Evolutionary conservation across 768 basidiomycete species (phyloP), one percentile per base, ranked within the genome.

Genomic region (Tricholoma sp.): DNA sequence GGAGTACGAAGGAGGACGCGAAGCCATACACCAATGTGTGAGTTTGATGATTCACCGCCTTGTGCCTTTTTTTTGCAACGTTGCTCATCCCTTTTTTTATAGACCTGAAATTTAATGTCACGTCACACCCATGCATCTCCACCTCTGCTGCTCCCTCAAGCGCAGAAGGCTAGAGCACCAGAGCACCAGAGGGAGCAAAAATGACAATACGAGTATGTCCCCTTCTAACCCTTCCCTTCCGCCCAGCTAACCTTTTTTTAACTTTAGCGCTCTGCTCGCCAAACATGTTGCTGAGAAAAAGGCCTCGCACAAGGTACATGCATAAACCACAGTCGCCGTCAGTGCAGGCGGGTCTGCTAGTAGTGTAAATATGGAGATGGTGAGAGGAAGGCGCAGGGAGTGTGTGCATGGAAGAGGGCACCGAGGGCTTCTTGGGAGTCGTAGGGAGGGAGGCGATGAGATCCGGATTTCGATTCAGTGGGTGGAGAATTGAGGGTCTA

Each of bases 21-120:
- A 97, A 97, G 80, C 89, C 94, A 42, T 96, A 94, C 76, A 92
- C 88, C 77, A 99, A 99, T 81, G 93, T 95, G 90, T 94, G 69
- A 72, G 88, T 87, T 6, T 3, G 12, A n/a, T n/a, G n/a, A 3
- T 3, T 15, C 10, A 0, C n/a, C 9, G 4, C 11, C 12, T 48
- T n/a, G 39, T 28, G 15, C 36, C 52, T 32, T 15, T 41, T 24
- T 7, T 20, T 55, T 0, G 28, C 18, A 20, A 53, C 20, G 34
- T 31, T 41, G 41, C 37, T 39, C 36, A 17, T 5, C 39, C 1
- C 39, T 15, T 17, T n/a, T 8, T 31, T 48, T 7, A 28, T 52
- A 93, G 92, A 65, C 94, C 95, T 68, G 95, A 96, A 80, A 97
- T 98, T 72, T 93, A 97, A 77, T 86, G 95, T 68, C 85, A 98